Evolutionary conservation across 805 yeast genomes (phyloP), one percentile per base, ranked within the genome.

Genomic region (Kurtzmaniella fragi): DNA sequence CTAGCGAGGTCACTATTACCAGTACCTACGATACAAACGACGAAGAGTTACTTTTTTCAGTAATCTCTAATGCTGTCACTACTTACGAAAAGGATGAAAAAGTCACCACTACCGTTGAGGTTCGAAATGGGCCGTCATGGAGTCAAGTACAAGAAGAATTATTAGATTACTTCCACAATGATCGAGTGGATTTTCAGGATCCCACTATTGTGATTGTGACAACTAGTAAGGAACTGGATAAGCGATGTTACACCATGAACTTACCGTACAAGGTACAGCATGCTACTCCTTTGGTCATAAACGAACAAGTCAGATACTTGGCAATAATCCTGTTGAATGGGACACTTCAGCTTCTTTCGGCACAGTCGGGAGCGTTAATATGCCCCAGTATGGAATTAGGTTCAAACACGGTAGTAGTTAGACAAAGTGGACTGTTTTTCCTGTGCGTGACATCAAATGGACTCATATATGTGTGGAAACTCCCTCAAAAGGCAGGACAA

Each of bases 261-360:
- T 72, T 69, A 31, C 67, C 80, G 3, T 75, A 61, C 32, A 69
- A 66, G 38, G 72, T 73, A 28, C 72, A 75, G 28, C 73, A 78
- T 35, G 73, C 70, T n/a, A 41, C 61, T 2, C 72, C 73, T 2
- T 41, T 68, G 4, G 42, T 62, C 5, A 39, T 71, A 17, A 59
- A 56, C 28, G 53, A 58, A 14, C 5, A 3, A 17, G 61, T 67
- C 8, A 48, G 52, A 12, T 78, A 64, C 48, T 74, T 81, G 66
- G 73, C 73, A 9, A 53, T 79, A 16, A 68, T 82, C 0, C 78
- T 86, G 0, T 80, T 80, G 34, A 64, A 71, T 25, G 89, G 89
- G 0, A 57, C 77, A 0, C 47, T 82, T 11, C 70, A 73, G 43
- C 45, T 78, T 0, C 48, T 72, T 6, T 56, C 73, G 1, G 63